Evolutionary conservation across 1,284 basidiomycete genomes (phyloP), one percentile per base, ranked within the genome.

Genomic region (Clitocybe nebularis): DNA sequence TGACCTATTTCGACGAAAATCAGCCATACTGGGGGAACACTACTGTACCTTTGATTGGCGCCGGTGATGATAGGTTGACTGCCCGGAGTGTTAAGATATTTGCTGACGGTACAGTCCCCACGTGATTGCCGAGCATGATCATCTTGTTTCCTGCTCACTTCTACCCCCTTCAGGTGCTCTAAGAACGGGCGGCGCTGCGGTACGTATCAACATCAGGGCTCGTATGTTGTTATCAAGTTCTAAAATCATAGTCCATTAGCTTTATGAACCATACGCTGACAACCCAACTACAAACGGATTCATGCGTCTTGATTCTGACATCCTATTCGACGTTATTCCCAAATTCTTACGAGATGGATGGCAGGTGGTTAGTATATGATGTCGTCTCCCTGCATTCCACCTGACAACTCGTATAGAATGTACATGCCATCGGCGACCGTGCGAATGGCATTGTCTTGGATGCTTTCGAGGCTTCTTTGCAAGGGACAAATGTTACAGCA

Each of bases 351-450:
- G 74, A 35, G 84, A 89, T 59, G 83, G 82, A 2, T 88, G 84
- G 84, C 84, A 88, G 68, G 81, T 86, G 49, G 89, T 90, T 59
- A 61, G 85, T 68, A 19, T 23, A 16, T 24, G 3, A 10, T 21
- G 20, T 46, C n/a, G 33, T 28, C 23, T 9, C 5, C 29, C 26
- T 41, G n/a, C 44, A 36, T 36, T 16, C 14, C 23, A 39, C 20
- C 46, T 37, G 14, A 14, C 38, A 41, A 36, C 29, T 28, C 6
- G 41, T 43, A 13, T 47, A 91, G 86, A 92, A 92, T 55, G 80
- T 91, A 7, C 92, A 95, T 63, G 89, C 89, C 8, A 93, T 96
- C 30, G 93, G 93, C 7, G 93, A 96, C 62, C 78, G 85, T 36
- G 92, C 93, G 23, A 95, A 95, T 58, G 75, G 82, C 20, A 72